These are phyloP conservation scores for Gnomoniopsis smithogilvyi DNA, from an alignment of 2,329 filamentous ascomycete genomes.

Conservation along the genomic window DNA sequence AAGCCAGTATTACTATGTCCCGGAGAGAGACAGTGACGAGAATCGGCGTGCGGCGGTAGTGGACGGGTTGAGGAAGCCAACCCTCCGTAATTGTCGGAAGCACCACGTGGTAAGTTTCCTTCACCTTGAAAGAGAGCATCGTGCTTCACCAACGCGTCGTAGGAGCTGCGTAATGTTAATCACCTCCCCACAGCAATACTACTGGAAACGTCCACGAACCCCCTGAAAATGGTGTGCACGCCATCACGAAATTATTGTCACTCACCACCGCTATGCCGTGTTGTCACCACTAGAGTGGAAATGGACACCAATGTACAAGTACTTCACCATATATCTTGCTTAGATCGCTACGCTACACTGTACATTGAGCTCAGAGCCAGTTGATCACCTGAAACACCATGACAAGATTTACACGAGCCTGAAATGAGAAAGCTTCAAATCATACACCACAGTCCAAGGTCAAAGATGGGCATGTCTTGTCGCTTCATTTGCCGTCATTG, in stretches of 20 bases:
- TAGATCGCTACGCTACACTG: not conserved
- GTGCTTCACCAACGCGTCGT: not conserved
- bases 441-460: not conserved
- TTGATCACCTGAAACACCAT: not conserved
- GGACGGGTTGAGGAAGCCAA: constrained; percentile 82
- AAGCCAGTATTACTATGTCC: constrained; percentile 95
- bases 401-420: not conserved
- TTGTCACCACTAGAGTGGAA: not conserved
- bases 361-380: not conserved
- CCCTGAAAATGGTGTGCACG: constrained; percentile 35
- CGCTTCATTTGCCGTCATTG: not conserved
- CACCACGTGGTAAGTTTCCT: constrained; percentile 85
- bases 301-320: not conserved
- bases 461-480: not conserved
- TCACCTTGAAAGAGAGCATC: not conserved
- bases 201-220: constrained; percentile 63
- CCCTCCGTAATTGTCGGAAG: constrained; percentile 84
- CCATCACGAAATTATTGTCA: not conserved
- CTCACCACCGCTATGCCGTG: constrained; percentile 17
- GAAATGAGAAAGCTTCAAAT: not conserved
- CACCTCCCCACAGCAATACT: constrained; percentile 58
- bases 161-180: not conserved
- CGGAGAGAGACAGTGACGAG: constrained; percentile 78
- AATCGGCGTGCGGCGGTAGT: constrained; percentile 79
- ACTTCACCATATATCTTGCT: not conserved